phyloP scores from a whole-genome alignment of 139 green algal species.

The Chlorella sp. region DNA sequence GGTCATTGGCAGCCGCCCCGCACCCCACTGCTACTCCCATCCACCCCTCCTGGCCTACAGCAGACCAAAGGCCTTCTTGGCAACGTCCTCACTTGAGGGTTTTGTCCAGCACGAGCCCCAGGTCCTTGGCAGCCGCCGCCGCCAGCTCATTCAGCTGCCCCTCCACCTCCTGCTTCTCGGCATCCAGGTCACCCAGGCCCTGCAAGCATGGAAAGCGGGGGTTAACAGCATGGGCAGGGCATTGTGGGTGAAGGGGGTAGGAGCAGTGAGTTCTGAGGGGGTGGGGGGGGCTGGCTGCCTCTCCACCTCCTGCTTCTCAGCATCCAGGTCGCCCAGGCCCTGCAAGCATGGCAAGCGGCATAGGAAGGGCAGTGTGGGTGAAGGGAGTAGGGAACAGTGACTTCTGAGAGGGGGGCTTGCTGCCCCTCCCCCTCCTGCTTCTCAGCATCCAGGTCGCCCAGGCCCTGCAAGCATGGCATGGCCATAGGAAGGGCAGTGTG shows the following conservation, averaged over 20 bases:
- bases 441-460: constrained; percentile 61
- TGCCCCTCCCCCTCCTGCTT: constrained; percentile 68
- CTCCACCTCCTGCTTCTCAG: constrained; percentile 50
- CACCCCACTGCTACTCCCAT: no score
- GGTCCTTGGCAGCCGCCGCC: constrained; percentile 61
- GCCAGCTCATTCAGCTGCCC: constrained; percentile 57
- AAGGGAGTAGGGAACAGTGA: background rate
- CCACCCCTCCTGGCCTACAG: no score
- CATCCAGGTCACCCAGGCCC: constrained; percentile 57
- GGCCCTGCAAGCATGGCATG: background rate
- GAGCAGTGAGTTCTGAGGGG: background rate
- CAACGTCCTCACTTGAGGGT: constrained; percentile 70
- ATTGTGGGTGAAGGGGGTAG: background rate
- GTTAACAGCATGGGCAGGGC: background rate
- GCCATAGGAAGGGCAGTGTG: background rate
- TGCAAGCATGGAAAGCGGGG: background rate
- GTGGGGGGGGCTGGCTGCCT: background rate
- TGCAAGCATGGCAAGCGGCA: background rate
- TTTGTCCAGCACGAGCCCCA: constrained; percentile 89
- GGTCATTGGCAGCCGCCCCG: no score
- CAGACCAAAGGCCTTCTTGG: background rate
- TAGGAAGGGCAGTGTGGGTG: background rate
- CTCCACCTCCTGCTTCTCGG: constrained; percentile 70
- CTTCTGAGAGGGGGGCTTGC: background rate
- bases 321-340: constrained; percentile 55